These are phyloP conservation scores for Talaromyces thailandensis DNA, from an alignment of 495 filamentous ascomycete genomes.

Conservation along the genomic window DNA sequence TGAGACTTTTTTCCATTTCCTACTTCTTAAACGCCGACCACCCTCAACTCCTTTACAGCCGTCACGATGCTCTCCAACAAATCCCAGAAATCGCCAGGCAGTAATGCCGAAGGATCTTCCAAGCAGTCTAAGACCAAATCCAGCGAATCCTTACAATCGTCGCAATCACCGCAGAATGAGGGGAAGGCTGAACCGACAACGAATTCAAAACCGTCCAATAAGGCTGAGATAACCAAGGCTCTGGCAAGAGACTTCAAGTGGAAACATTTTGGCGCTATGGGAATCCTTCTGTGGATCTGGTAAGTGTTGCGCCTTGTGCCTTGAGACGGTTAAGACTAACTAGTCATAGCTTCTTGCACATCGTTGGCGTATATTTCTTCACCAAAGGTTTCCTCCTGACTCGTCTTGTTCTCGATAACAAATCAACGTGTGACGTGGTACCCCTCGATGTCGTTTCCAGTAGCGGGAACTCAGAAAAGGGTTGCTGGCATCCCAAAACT, in stretches of 20 bases:
- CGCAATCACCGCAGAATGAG: neutral
- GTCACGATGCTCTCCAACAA: neutral
- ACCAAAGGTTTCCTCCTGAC: constrained; percentile 96
- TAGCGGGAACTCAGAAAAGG: constrained; percentile 44
- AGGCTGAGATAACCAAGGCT: neutral
- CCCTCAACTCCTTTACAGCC: neutral
- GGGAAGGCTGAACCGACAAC: neutral
- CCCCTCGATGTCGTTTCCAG: constrained; percentile 47
- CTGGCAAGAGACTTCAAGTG: constrained; percentile 32
- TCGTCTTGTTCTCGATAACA: constrained; percentile 77
- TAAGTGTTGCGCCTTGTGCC: constrained; percentile 16
- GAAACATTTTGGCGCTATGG: constrained; percentile 32
- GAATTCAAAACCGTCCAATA: neutral
- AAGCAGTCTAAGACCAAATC: neutral
- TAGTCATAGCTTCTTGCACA: constrained; percentile 53
- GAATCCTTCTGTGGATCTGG: constrained; percentile 35
- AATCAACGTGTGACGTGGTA: constrained; percentile 68
- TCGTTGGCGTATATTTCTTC: constrained; percentile 80
- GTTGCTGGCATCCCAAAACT: constrained; percentile 92
- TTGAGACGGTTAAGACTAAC: neutral
- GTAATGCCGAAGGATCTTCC: neutral
- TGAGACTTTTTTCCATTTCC: neutral
- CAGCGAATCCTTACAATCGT: neutral
- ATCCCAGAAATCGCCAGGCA: neutral
- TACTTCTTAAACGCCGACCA: constrained; percentile 2